These are phyloP conservation scores for Fonsecaea pedrosoi DNA, from an alignment of 2,329 filamentous ascomycete species.

Conservation along the genomic window DNA sequence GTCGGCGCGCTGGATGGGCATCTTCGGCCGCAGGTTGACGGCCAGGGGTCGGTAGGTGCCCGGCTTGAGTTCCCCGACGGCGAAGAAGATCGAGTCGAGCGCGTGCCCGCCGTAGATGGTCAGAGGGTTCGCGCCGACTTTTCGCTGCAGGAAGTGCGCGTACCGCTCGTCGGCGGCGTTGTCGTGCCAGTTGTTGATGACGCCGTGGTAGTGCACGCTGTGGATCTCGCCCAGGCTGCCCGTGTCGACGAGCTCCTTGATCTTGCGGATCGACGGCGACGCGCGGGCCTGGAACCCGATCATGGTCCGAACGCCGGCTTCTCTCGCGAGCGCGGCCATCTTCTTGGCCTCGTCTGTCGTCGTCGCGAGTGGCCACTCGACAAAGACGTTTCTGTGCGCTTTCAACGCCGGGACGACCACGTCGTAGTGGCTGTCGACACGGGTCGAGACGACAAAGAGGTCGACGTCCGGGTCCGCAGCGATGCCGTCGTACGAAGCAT, in stretches of 20 bases:
- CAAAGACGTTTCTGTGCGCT: constrained; percentile 61
- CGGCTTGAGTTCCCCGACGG: constrained; percentile 38
- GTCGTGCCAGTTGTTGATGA: constrained; percentile 46
- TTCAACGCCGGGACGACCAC: constrained; percentile 56
- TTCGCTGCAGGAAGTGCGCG: constrained; percentile 58
- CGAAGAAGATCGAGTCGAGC: constrained; percentile 37
- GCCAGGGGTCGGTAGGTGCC: constrained; percentile 34
- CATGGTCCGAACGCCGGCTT: constrained; percentile 49
- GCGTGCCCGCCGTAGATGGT: constrained; percentile 49
- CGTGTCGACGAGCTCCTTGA: constrained; percentile 54
- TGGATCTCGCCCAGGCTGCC: constrained; percentile 61
- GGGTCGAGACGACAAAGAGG: constrained; percentile 61
- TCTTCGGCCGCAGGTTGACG: constrained; percentile 34
- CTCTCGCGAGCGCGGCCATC: constrained; percentile 48
- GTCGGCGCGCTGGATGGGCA: constrained; percentile 34
- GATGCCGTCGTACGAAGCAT: constrained; percentile 57
- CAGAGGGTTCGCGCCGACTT: constrained; percentile 53
- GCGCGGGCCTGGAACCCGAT: constrained; percentile 61
- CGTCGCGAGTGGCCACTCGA: constrained; percentile 66
- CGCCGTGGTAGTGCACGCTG: constrained; percentile 56
- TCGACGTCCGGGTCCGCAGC: constrained; percentile 60
- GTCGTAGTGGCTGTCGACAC: constrained; percentile 61
- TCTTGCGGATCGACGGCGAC: constrained; percentile 52
- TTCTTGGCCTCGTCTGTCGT: constrained; percentile 51
- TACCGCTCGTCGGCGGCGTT: constrained; percentile 43